A percentile compares a stretch with the other conserved stretches of the same genome.
phyloP scores from a whole-genome alignment of 2,329 filamentous ascomycete species.

The Aspergillus unguis region DNA sequence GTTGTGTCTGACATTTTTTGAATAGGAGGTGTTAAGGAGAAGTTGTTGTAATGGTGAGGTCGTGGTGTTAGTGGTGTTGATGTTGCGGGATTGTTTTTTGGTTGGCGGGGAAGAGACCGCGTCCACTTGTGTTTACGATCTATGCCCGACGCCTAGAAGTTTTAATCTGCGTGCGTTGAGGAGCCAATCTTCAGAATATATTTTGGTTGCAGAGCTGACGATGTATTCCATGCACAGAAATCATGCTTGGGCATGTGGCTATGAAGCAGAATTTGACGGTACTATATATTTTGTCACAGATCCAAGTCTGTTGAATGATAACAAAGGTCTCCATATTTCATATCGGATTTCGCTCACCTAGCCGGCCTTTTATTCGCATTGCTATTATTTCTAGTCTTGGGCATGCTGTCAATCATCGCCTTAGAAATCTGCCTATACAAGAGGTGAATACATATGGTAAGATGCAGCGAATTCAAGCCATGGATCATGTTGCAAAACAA shows the following conservation, averaged over 20 bases:
- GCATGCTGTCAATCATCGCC: neutral
- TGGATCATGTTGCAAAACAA: neutral
- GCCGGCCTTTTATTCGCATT: neutral
- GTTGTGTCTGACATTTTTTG: slow-evolving; percentile 1
- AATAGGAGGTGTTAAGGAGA: neutral
- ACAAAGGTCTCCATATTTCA: too few relatives aligned
- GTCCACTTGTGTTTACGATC: neutral
- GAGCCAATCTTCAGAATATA: too few relatives aligned
- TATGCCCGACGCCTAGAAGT: neutral
- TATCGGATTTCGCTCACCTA: neutral
- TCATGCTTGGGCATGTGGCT: too few relatives aligned
- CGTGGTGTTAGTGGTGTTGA: neutral
- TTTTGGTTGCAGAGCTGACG: too few relatives aligned
- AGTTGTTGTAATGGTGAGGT: neutral
- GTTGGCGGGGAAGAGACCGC: neutral
- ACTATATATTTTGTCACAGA: too few relatives aligned
- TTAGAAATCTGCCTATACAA: neutral
- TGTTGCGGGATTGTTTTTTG: neutral
- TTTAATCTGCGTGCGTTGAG: too few relatives aligned
- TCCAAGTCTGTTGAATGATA: too few relatives aligned
- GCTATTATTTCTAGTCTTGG: neutral
- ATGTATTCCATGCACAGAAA: too few relatives aligned
- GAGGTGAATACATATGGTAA: neutral
- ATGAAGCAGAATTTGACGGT: too few relatives aligned
- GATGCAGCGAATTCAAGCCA: neutral